A percentile compares a stretch with the other conserved stretches of the same genome.
Evolutionary conservation across 208 protist genomes (phyloP).

Genomic region (Phytomonas sp.): DNA sequence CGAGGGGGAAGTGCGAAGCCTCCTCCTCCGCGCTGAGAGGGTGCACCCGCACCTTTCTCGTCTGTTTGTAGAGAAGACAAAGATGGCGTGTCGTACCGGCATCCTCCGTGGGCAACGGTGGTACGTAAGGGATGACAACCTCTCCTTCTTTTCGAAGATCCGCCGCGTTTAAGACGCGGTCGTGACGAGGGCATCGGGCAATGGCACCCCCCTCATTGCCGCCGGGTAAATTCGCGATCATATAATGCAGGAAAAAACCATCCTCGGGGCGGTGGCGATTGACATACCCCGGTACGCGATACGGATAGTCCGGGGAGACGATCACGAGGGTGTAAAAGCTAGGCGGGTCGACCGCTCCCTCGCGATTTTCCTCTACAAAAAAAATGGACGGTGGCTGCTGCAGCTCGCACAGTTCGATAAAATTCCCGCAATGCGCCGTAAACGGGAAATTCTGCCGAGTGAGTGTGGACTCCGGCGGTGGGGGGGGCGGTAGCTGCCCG

Average conservation of each 20-base stretch:
- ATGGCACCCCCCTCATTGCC: slow-evolving; percentile 1
- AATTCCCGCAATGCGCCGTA: slow-evolving; percentile 87
- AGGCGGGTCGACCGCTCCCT: neutral
- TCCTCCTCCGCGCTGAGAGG: slow-evolving; percentile 33
- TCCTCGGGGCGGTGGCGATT: slow-evolving; percentile 23
- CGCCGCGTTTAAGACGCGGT: slow-evolving; percentile 7
- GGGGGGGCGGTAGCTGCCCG: slow-evolving; percentile 37
- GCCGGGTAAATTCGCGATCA: slow-evolving; percentile 69
- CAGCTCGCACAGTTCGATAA: slow-evolving; percentile 82
- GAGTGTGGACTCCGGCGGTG: slow-evolving; percentile 43
- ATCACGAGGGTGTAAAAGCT: slow-evolving; percentile 77
- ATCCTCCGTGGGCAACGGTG: slow-evolving; percentile 85
- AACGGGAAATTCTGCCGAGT: slow-evolving; percentile 83
- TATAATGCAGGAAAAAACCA: slow-evolving; percentile 87
- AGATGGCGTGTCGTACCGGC: slow-evolving; percentile 79
- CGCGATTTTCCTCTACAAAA: slow-evolving; percentile 28
- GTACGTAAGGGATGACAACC: slow-evolving; percentile 71
- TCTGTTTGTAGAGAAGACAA: slow-evolving; percentile 78
- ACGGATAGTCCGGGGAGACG: slow-evolving; percentile 85
- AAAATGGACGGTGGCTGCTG: slow-evolving; percentile 79
- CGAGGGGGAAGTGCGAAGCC: slow-evolving; percentile 31
- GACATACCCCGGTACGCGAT: slow-evolving; percentile 44
- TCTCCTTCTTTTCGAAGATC: slow-evolving; percentile 32
- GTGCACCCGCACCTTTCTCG: slow-evolving; percentile 19
- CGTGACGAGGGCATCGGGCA: no score